Evolutionary conservation across 768 basidiomycete genomes (phyloP).

Genomic region (Tephrocybe rancida): DNA sequence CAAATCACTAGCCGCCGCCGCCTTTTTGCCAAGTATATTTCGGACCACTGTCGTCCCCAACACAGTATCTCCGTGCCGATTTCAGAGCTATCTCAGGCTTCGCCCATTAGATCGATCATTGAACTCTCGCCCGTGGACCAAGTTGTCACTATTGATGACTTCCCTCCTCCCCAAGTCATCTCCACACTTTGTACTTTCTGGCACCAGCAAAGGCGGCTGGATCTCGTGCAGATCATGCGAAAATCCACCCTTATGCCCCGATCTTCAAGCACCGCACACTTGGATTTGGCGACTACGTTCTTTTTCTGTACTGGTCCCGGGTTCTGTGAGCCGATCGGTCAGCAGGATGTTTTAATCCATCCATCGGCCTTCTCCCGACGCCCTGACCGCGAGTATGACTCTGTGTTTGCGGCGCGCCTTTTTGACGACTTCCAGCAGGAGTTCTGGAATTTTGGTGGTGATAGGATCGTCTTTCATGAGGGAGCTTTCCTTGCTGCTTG

Average conservation of each 20-base stretch:
- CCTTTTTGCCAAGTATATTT: constrained; percentile 20
- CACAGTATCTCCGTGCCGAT: constrained; percentile 13
- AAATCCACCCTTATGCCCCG: constrained; percentile 10
- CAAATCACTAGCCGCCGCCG: constrained; percentile 19
- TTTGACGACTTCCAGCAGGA: constrained; percentile 24
- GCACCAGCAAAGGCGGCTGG: constrained; percentile 12
- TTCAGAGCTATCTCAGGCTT: constrained; percentile 20
- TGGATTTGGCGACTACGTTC: constrained; percentile 27
- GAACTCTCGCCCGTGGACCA: constrained; percentile 18
- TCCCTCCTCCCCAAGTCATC: constrained; percentile 16
- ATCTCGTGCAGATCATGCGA: constrained; percentile 20
- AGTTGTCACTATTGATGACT: constrained; percentile 13
- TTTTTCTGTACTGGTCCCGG: constrained; percentile 20
- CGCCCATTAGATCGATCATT: constrained; percentile 20
- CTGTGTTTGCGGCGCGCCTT: constrained; percentile 14
- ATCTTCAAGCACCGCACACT: constrained; percentile 4
- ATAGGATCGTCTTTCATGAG: constrained; percentile 21
- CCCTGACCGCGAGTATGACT: constrained; percentile 10
- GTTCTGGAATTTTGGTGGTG: constrained; percentile 22
- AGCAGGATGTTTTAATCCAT: constrained; percentile 19
- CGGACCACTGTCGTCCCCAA: constrained; percentile 9
- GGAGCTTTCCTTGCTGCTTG: constrained; percentile 19
- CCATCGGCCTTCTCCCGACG: constrained; percentile 17
- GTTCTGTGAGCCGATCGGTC: constrained; percentile 20
- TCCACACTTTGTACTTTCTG: constrained; percentile 15